These are phyloP conservation scores for Limtongozyma cylindracea DNA, from an alignment of 805 yeast species.

Conservation along the genomic window DNA sequence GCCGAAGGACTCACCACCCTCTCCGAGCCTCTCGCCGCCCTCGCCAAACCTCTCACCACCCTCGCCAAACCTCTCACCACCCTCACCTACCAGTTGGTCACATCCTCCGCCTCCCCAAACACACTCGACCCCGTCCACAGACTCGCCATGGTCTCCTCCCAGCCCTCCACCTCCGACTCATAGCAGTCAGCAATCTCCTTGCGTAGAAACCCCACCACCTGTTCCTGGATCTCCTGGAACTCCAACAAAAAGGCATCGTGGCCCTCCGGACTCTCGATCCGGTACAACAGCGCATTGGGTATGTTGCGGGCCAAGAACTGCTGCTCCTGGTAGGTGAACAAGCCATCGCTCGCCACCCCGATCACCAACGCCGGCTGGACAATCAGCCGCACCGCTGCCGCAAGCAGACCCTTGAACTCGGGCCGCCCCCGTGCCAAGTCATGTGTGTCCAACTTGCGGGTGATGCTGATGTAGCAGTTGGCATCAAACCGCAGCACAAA, in stretches of 20 bases:
- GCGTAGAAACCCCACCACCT: conserved; percentile 41
- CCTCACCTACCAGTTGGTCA: conserved; percentile 56
- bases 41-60: no score
- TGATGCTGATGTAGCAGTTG: conserved; percentile 83
- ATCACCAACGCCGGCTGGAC: conserved; percentile 60
- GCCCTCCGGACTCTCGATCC: conserved; percentile 81
- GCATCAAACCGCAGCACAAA: conserved; percentile 85
- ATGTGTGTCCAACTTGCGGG: conserved; percentile 86
- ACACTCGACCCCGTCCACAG: no score
- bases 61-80: no score
- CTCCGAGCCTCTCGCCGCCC: no score
- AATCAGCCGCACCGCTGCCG: no score
- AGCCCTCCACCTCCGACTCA: conserved; percentile 13
- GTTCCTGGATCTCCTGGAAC: conserved; percentile 54
- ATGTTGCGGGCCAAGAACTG: conserved; percentile 54
- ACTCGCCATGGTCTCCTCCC: conserved; percentile 21
- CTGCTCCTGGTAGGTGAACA: conserved; percentile 84
- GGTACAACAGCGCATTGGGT: conserved; percentile 40
- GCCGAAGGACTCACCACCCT: no score
- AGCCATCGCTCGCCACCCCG: conserved; percentile 80
- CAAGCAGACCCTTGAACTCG: conserved; percentile 28
- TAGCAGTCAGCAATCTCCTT: conserved; percentile 32
- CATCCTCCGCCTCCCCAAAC: conserved; percentile 88
- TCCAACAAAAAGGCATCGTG: conserved; percentile 92
- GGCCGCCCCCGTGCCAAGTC: conserved; percentile 68